Percentiles rank a stretch among this genome's conserved stretches.
phyloP scores from a whole-genome alignment of 2,329 filamentous ascomycete species.

The Aspergillus transmontanensis region DNA sequence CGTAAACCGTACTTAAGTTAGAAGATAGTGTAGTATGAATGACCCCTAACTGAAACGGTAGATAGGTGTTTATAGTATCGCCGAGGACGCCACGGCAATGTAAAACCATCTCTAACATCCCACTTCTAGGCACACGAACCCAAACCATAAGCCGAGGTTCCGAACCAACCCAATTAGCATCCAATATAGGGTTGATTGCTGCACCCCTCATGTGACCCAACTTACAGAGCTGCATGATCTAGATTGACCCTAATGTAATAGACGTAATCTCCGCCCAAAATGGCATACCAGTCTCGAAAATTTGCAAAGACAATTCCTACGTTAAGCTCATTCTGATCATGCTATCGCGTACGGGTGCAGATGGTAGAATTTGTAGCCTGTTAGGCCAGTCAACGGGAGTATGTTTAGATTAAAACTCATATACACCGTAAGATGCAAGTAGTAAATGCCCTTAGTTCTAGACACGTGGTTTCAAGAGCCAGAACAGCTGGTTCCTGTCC shows the following conservation, averaged over 20 bases:
- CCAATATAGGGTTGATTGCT: background rate
- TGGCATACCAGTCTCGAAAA: background rate
- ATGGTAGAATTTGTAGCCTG: background rate
- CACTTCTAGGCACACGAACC: background rate
- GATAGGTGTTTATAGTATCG: background rate
- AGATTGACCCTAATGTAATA: conserved; percentile 4
- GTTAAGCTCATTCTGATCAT: no score
- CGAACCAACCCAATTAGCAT: background rate
- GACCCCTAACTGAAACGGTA: background rate
- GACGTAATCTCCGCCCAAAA: background rate
- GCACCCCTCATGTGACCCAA: background rate
- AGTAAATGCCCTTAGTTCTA: conserved; percentile 8
- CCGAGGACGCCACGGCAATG: background rate
- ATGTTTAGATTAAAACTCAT: background rate
- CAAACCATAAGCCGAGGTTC: background rate
- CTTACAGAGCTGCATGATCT: background rate
- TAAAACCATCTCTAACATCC: background rate
- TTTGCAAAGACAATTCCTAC: background rate
- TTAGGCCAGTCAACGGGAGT: background rate
- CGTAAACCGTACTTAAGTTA: no score
- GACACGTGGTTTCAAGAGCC: conserved; percentile 5
- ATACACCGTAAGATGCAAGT: conserved; percentile 6
- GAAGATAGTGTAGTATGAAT: background rate
- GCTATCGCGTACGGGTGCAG: background rate
- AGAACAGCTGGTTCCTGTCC: background rate